A percentile compares a stretch with the other conserved stretches of the same genome.
These are phyloP conservation scores for Oryza brachyantha DNA, from an alignment of 176 grass and related monocot genomes.

Conservation along the genomic window DNA sequence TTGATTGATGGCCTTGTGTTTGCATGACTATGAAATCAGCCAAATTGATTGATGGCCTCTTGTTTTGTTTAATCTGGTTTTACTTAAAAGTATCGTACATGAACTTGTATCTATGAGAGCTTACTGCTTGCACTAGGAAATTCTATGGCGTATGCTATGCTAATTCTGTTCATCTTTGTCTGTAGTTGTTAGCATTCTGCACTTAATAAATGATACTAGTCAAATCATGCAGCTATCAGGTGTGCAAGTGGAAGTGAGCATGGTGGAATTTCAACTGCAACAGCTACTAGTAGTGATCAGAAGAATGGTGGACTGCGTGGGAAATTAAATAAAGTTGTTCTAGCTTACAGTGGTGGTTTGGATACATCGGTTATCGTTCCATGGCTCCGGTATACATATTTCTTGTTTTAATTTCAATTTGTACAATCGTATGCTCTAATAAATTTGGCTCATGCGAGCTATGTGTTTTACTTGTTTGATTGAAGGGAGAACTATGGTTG, in stretches of 20 bases:
- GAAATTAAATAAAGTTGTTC: constrained; percentile 92
- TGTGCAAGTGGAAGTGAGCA: constrained; percentile 46
- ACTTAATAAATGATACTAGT: neutral
- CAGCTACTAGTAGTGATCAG: constrained; percentile 24
- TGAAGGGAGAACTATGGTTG: constrained; percentile 96
- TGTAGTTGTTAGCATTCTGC: neutral
- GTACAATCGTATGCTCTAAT: neutral
- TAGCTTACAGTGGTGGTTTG: constrained; percentile 96
- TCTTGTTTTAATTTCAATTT: neutral
- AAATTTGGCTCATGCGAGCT: neutral
- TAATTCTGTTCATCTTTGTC: neutral
- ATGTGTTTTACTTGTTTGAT: constrained; percentile 14
- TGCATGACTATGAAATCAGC: neutral
- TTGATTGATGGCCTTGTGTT: neutral
- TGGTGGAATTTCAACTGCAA: constrained; percentile 14
- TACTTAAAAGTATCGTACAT: neutral
- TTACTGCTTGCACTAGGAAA: neutral
- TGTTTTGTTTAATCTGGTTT: neutral
- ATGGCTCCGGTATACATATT: constrained; percentile 74
- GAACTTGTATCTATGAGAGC: neutral
- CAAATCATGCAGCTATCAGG: constrained; percentile 50
- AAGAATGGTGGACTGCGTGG: constrained; percentile 49
- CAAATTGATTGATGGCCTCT: neutral
- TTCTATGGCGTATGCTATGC: neutral
- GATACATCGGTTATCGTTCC: constrained; percentile 98